A percentile compares a stretch with the other conserved stretches of the same genome.
phyloP scores from a whole-genome alignment of 805 yeast species.

The Lachancea nothofagi region DNA sequence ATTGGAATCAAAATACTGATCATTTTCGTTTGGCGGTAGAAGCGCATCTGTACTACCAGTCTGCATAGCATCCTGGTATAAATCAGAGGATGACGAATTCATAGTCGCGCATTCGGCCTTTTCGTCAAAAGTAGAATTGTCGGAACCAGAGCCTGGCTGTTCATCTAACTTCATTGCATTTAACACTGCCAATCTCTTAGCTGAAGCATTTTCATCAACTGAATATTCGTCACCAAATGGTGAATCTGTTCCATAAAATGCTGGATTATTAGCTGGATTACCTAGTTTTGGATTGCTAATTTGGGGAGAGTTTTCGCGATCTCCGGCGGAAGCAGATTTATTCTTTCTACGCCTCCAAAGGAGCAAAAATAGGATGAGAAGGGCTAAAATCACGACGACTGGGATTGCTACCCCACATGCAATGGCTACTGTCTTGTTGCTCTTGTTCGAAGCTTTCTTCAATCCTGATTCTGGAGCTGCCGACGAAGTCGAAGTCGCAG shows the following conservation, averaged over 20 bases:
- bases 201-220: constrained; percentile 25
- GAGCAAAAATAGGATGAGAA: constrained; percentile 47
- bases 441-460: constrained; percentile 16
- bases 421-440: constrained; percentile 64
- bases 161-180: constrained; percentile 49
- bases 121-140: constrained; percentile 39
- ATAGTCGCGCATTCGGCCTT: constrained; percentile 25
- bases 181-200: constrained; percentile 42
- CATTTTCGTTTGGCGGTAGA: constrained; percentile 28
- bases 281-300: constrained; percentile 39
- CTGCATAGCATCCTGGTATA: constrained; percentile 38
- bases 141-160: constrained; percentile 45
- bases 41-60: constrained; percentile 39
- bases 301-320: constrained; percentile 30
- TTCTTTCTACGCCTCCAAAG: constrained; percentile 45
- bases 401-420: constrained; percentile 90
- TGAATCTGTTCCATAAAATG: constrained; percentile 18
- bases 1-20: constrained; percentile 23
- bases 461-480: constrained; percentile 20
- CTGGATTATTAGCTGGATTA: constrained; percentile 35
- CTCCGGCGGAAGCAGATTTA: constrained; percentile 19
- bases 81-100: constrained; percentile 12
- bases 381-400: constrained; percentile 44
- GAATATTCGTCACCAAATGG: constrained; percentile 29
- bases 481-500: constrained; percentile 28